A percentile compares a stretch with the other conserved stretches of the same genome.
Evolutionary conservation across 2,329 filamentous ascomycete genomes (phyloP).

Genomic region (Beauveria asiatica): DNA sequence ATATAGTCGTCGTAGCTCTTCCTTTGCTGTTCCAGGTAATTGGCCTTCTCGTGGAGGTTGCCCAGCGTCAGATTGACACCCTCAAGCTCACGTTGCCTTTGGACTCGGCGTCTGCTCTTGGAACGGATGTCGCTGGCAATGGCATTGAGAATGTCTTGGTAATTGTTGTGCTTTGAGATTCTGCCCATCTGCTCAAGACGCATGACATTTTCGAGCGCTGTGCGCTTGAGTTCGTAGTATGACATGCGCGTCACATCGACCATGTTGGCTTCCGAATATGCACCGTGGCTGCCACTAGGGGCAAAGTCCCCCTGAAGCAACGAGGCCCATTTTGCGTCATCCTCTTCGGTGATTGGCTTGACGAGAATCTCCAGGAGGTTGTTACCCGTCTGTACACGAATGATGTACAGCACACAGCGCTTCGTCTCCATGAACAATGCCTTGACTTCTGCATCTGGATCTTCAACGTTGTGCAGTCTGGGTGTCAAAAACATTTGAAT

Average conservation of each 20-base stretch:
- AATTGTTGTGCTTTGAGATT: constrained; percentile 83
- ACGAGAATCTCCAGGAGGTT: constrained; percentile 95
- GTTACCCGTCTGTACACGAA: constrained; percentile 83
- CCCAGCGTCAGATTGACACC: constrained; percentile 66
- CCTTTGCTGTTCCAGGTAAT: constrained; percentile 87
- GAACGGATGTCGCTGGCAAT: constrained; percentile 95
- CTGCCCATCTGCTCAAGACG: constrained; percentile 77
- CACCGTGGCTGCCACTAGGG: constrained; percentile 61
- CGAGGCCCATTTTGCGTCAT: constrained; percentile 79
- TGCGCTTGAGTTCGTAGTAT: constrained; percentile 88
- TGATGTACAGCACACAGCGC: constrained; percentile 93
- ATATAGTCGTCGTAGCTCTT: constrained; percentile 99
- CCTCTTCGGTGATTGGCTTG: constrained; percentile 76
- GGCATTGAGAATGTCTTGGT: constrained; percentile 95
- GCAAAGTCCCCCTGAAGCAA: constrained; percentile 74
- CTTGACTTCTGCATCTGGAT: constrained; percentile 88
- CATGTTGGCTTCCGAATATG: constrained; percentile 85
- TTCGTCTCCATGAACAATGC: constrained; percentile 97
- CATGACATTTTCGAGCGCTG: constrained; percentile 89
- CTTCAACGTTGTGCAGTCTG: constrained; percentile 81
- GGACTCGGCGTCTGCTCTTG: constrained; percentile 87
- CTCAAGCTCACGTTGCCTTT: constrained; percentile 85
- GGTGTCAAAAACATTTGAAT: constrained; percentile 86
- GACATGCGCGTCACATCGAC: constrained; percentile 83
- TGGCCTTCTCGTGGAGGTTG: constrained; percentile 76